Percentiles rank a stretch among this genome's conserved stretches.
These are phyloP conservation scores for Aurifilum marmelostoma DNA, from an alignment of 2,329 filamentous ascomycete genomes.

Conservation along the genomic window DNA sequence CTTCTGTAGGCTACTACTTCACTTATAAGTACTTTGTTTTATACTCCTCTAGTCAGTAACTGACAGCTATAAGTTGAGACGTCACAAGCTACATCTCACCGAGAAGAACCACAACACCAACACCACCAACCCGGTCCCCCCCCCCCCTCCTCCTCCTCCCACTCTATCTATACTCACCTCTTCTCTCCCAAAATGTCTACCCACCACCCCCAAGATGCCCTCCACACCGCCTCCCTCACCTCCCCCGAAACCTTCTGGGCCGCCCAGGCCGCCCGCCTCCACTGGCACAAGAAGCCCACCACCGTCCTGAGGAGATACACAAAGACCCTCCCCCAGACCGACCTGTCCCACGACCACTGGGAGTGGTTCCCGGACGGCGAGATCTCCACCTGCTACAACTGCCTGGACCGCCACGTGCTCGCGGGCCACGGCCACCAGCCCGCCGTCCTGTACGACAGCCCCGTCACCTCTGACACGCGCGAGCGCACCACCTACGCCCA, in stretches of 20 bases:
- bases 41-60: too few species aligned
- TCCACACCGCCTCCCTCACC: conserved; percentile 61
- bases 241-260: conserved; percentile 76
- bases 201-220: conserved; percentile 53
- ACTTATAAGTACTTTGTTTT: too few species aligned
- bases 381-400: conserved; percentile 91
- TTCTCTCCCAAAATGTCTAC: conserved; percentile 31
- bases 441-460: conserved; percentile 87
- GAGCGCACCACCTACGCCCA: conserved; percentile 74
- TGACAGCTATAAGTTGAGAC: too few species aligned
- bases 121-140: too few species aligned
- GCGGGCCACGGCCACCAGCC: conserved; percentile 72
- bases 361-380: conserved; percentile 88
- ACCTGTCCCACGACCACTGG: conserved; percentile 75
- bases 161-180: too few species aligned
- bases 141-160: too few species aligned
- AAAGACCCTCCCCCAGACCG: conserved; percentile 63
- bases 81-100: too few species aligned
- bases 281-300: conserved; percentile 80
- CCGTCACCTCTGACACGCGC: conserved; percentile 71
- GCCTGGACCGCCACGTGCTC: conserved; percentile 84
- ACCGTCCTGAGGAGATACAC: conserved; percentile 61
- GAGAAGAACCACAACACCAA: too few species aligned
- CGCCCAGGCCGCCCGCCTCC: conserved; percentile 71
- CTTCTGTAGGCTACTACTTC: too few species aligned